Conservation (phyloP, 768 basidiomycete species). For the Tulasnella sp. region DNA sequence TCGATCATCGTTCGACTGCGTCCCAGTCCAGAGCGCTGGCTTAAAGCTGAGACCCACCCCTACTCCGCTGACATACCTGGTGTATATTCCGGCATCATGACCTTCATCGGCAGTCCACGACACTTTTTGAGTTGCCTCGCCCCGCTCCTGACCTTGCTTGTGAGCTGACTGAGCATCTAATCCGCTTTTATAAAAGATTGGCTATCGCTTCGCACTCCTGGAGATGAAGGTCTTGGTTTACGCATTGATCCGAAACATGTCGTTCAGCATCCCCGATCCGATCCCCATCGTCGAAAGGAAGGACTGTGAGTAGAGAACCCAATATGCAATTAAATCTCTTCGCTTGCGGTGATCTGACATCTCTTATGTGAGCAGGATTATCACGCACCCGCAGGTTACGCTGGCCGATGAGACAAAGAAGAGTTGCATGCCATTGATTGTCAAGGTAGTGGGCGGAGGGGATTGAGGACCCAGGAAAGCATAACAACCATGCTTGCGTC, state of each 20-base stretch:
- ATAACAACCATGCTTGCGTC: too few relatives aligned
- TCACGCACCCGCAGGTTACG: too few relatives aligned
- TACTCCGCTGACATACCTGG: slow-evolving; percentile 41
- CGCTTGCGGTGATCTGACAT: too few relatives aligned
- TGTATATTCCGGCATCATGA: slow-evolving; percentile 47
- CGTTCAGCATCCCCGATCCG: slow-evolving; percentile 44
- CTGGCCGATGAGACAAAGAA: too few relatives aligned
- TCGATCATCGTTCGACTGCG: too few relatives aligned
- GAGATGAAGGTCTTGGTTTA: slow-evolving; percentile 37
- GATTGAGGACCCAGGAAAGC: too few relatives aligned
- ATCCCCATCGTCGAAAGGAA: slow-evolving; percentile 30
- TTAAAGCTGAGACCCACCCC: slow-evolving; percentile 32
- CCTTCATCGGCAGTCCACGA: slow-evolving; percentile 56
- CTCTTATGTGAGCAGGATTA: too few relatives aligned
- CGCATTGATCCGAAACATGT: slow-evolving; percentile 40
- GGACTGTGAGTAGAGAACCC: slow-evolving; percentile 1
- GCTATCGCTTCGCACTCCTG: slow-evolving; percentile 4
- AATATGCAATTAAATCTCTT: too few relatives aligned
- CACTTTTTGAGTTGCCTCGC: slow-evolving; percentile 39
- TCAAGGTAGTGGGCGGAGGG: too few relatives aligned
- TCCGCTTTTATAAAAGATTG: slow-evolving; percentile 10
- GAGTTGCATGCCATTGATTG: too few relatives aligned
- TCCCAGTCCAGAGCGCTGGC: slow-evolving; percentile 60
- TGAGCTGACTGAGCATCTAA: too few relatives aligned
- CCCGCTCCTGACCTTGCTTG: too few relatives aligned